These are phyloP conservation scores for Purshia tridentata DNA, from an alignment of 306 rosid genomes.

Conservation along the genomic window DNA sequence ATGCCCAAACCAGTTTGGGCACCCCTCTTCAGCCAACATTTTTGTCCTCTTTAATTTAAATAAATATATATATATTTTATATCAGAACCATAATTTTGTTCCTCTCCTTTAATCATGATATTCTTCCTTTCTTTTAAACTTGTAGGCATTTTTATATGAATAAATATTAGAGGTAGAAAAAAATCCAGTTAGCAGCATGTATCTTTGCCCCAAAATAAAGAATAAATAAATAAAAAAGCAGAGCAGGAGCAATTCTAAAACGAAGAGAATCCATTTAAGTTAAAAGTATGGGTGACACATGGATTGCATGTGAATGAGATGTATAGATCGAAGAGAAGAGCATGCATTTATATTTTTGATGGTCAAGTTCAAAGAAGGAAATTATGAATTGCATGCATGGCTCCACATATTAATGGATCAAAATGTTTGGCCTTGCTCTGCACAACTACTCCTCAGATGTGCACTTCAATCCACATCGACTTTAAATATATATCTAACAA, in stretches of 20 bases:
- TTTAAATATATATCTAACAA: not conserved
- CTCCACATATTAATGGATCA: conserved; percentile 44
- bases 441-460: conserved; percentile 11
- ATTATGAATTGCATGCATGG: conserved; percentile 7
- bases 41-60: no score
- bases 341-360: not conserved
- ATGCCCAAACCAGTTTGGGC: not conserved
- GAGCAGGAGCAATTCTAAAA: not conserved
- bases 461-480: conserved; percentile 13
- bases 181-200: no score
- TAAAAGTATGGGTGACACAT: conserved; percentile 46
- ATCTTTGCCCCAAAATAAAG: conserved; percentile 1
- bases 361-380: not conserved
- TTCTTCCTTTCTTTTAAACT: no score
- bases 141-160: no score
- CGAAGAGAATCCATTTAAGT: conserved; percentile 13
- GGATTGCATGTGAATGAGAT: conserved; percentile 46
- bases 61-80: no score
- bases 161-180: not conserved
- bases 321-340: not conserved
- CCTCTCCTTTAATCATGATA: no score
- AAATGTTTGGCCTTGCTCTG: conserved; percentile 25
- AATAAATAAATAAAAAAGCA: not conserved
- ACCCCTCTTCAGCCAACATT: no score
- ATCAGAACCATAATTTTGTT: not conserved